A percentile compares a stretch with the other conserved stretches of the same genome.
Evolutionary conservation across 1,139 yeast species (phyloP).

Genomic region (Scheffersomyces titani): DNA sequence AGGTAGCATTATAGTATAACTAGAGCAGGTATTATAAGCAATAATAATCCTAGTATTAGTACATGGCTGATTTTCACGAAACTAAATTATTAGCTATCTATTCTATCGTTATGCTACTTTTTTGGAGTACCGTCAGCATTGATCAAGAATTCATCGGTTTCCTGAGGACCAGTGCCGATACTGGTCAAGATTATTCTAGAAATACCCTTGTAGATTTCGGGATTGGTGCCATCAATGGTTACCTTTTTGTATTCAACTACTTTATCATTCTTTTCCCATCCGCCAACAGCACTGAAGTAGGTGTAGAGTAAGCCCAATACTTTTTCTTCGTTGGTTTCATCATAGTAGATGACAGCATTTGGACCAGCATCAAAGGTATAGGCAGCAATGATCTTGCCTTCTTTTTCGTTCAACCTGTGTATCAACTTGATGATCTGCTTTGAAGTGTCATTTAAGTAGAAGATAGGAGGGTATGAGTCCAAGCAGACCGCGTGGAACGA

Average conservation of each 20-base stretch:
- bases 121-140: conserved; percentile 43
- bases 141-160: conserved; percentile 52
- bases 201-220: conserved; percentile 66
- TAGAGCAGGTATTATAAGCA: too few species aligned
- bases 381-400: conserved; percentile 76
- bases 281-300: conserved; percentile 58
- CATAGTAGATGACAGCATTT: conserved; percentile 92
- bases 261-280: conserved; percentile 61
- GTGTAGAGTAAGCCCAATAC: conserved; percentile 63
- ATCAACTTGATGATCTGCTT: conserved; percentile 80
- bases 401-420: conserved; percentile 70
- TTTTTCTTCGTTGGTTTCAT: conserved; percentile 65
- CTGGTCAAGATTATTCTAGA: conserved; percentile 78
- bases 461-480: conserved; percentile 94
- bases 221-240: conserved; percentile 42
- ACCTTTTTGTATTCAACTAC: conserved; percentile 29
- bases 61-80: neutral
- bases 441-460: conserved; percentile 94
- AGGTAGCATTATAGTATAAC: too few species aligned
- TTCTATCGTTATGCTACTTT: neutral
- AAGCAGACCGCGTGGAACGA: conserved; percentile 97
- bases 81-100: neutral
- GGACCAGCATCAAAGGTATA: conserved; percentile 99
- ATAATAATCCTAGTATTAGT: too few species aligned
- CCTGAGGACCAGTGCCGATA: conserved; percentile 86